Percentiles rank a stretch among this genome's conserved stretches.
Conservation (phyloP, 768 basidiomycete species). For the Amanita phalloides region DNA sequence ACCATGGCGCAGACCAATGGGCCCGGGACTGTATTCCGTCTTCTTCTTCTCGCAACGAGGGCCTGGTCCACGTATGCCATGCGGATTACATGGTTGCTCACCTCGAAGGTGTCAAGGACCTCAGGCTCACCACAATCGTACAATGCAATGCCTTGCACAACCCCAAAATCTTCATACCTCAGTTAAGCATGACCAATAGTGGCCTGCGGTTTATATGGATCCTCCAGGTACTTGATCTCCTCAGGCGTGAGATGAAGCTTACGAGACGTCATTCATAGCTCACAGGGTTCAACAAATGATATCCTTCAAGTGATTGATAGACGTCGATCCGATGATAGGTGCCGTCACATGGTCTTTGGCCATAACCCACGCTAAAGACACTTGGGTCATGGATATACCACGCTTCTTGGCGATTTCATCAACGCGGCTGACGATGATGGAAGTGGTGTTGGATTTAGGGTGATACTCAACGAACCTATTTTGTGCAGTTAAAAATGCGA, state of each 20-base stretch:
- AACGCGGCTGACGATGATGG: slow-evolving; percentile 22
- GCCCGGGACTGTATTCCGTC: too few relatives aligned
- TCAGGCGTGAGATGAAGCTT: background rate
- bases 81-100: too few relatives aligned
- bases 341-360: slow-evolving; percentile 37
- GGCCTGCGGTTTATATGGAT: background rate
- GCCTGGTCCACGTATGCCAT: too few relatives aligned
- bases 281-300: slow-evolving; percentile 17
- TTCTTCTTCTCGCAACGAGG: too few relatives aligned
- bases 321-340: slow-evolving; percentile 49
- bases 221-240: slow-evolving; percentile 1
- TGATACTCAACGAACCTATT: background rate
- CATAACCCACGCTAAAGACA: slow-evolving; percentile 43
- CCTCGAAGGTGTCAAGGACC: too few relatives aligned
- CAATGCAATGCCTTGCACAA: too few relatives aligned
- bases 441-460: background rate
- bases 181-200: too few relatives aligned
- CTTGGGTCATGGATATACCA: slow-evolving; percentile 44
- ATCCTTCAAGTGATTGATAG: slow-evolving; percentile 39
- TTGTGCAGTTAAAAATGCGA: background rate
- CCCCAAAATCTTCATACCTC: too few relatives aligned
- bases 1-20: too few relatives aligned
- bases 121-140: too few relatives aligned
- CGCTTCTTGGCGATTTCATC: slow-evolving; percentile 44
- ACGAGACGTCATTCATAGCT: too few relatives aligned